Evolutionary conservation across 2,329 filamentous ascomycete genomes (phyloP).

Genomic region (Penicillium sp.): DNA sequence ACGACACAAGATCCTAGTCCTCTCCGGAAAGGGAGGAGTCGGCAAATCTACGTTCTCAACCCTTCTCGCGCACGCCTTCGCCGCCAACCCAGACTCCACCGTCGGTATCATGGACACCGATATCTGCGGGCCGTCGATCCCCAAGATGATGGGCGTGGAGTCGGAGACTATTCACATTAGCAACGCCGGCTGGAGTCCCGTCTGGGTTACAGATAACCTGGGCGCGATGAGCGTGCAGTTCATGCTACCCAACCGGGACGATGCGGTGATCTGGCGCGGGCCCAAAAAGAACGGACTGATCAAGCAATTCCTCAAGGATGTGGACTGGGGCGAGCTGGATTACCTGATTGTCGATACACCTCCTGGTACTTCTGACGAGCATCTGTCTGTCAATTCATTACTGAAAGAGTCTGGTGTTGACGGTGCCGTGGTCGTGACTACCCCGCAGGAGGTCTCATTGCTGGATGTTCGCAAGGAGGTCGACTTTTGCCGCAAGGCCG

Average conservation of each 20-base stretch:
- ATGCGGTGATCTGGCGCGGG: conserved; percentile 95
- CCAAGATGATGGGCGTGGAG: conserved; percentile 98
- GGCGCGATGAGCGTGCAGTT: conserved; percentile 98
- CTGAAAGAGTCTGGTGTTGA: conserved; percentile 89
- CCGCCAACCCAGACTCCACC: conserved; percentile 71
- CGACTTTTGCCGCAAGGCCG: conserved; percentile 94
- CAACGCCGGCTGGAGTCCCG: conserved; percentile 85
- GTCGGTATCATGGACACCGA: conserved; percentile 98
- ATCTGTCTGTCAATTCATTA: conserved; percentile 88
- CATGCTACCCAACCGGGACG: conserved; percentile 90
- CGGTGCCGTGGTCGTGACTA: conserved; percentile 89
- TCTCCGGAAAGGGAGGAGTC: conserved; percentile 94
- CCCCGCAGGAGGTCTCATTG: conserved; percentile 88
- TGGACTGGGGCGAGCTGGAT: conserved; percentile 95
- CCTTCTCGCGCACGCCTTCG: conserved; percentile 85
- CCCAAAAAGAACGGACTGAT: conserved; percentile 99
- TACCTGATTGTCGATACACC: conserved; percentile 93
- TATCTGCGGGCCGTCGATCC: conserved; percentile 93
- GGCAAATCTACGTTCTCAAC: conserved; percentile 94
- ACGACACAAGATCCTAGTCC: conserved; percentile 86
- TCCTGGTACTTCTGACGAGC: conserved; percentile 92
- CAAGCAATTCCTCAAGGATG: conserved; percentile 96
- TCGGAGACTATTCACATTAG: conserved; percentile 90
- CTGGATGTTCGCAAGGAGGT: conserved; percentile 96
- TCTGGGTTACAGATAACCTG: conserved; percentile 93